These are phyloP conservation scores for Cyberlindnera petersonii DNA, from an alignment of 805 yeast species.

Conservation along the genomic window DNA sequence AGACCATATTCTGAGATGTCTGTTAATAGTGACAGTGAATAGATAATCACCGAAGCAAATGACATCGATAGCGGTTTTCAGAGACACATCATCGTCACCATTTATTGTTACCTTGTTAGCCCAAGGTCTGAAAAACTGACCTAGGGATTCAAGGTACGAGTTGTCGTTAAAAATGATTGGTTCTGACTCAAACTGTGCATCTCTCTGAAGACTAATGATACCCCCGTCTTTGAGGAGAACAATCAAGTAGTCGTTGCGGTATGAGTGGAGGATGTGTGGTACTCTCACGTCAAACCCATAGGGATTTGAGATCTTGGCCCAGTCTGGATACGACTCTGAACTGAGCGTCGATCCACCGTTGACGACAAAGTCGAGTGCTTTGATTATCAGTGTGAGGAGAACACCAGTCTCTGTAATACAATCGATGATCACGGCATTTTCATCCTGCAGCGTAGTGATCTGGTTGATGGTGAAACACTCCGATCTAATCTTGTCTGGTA, in stretches of 20 bases:
- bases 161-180: conserved; percentile 54
- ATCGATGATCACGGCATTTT: conserved; percentile 42
- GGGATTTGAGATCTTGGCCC: conserved; percentile 70
- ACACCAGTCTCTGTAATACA: conserved; percentile 48
- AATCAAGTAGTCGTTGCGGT: conserved; percentile 43
- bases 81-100: conserved; percentile 39
- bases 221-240: conserved; percentile 78
- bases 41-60: conserved; percentile 28
- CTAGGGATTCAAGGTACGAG: conserved; percentile 38
- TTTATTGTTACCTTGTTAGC: conserved; percentile 27
- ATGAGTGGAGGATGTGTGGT: conserved; percentile 50
- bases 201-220: conserved; percentile 47
- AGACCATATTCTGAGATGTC: conserved; percentile 58
- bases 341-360: conserved; percentile 10
- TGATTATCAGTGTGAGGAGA: conserved; percentile 46
- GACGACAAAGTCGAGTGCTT: conserved; percentile 39
- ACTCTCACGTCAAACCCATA: conserved; percentile 55
- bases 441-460: conserved; percentile 26
- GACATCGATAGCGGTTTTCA: conserved; percentile 33
- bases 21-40: conserved; percentile 52
- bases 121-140: conserved; percentile 30
- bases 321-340: conserved; percentile 32
- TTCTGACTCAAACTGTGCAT: conserved; percentile 28
- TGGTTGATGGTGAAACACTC: conserved; percentile 38
- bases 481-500: conserved; percentile 35